Base-by-base conservation (phyloP, 2,329 filamentous ascomycete genomes). In the Pseudogymnoascus pannorum region DNA sequence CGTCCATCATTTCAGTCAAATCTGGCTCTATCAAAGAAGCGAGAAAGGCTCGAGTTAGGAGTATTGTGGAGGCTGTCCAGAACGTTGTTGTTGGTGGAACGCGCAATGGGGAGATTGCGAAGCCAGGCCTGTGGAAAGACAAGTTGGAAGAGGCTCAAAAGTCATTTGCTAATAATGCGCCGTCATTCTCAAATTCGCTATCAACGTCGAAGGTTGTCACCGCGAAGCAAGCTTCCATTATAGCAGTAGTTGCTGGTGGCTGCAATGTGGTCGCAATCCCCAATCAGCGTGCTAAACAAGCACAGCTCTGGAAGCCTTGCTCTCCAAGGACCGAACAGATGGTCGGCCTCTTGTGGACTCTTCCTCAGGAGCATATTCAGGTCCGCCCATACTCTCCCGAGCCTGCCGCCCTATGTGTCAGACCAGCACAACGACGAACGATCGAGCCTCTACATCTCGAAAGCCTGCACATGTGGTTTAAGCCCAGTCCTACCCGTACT, bases 381-480 rank as follows among this genome's bases (percentile, higher is more conserved):
- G 22, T 44, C 22, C 48, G 26, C 40, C 7, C 58, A 57, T 35
- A 22, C 12, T 66, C 59, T 42, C 57, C 64, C 22, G 65, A 68
- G 18, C 68, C 70, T 60, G 68, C 71, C 6, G 70, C 71, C 6
- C 67, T 64, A 57, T 36, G 66, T 57, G 18, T 72, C 9, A 67
- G 71, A 44, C 68, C 69, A 22, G 57, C 60, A 38, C 66, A 65
- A 54, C 68, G 70, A 26, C 62, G 24, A 51, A 54, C 31, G 8
- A 26, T 62, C 5, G 12, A 58, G 35, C 33, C 59, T n/a, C 60
- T 71, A 16, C 40, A 44, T 14, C 65, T 73, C 6, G 58, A 42
- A 33, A 73, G 68, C 57, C 60, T 61, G 11, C 20, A 62, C 26
- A 64, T 73, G 14, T 73, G 72, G 72, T 57, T 64, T 14, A 72